phyloP scores from a whole-genome alignment of 2,329 filamentous ascomycete genomes.

The Chaetomium strumarium region DNA sequence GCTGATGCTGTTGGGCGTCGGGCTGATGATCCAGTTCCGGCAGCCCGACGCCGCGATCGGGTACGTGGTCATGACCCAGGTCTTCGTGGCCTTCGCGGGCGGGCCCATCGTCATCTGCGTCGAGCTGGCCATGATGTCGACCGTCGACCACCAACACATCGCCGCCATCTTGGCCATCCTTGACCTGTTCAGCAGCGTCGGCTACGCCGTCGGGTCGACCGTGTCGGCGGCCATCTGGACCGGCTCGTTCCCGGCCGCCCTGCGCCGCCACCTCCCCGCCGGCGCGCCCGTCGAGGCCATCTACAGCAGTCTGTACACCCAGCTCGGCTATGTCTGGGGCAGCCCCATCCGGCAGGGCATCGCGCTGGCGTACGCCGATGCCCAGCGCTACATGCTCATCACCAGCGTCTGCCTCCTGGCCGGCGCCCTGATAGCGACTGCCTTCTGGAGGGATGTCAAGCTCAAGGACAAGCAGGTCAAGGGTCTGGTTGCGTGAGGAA shows the following conservation, averaged over 20 bases:
- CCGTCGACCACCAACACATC: slow-evolving; percentile 27
- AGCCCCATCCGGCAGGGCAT: slow-evolving; percentile 31
- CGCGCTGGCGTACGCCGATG: slow-evolving; percentile 31
- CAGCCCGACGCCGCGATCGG: slow-evolving; percentile 40
- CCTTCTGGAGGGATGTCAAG: slow-evolving; percentile 30
- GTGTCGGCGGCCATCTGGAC: slow-evolving; percentile 36
- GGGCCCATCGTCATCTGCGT: slow-evolving; percentile 47
- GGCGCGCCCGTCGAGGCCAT: slow-evolving; percentile 29
- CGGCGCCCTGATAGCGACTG: slow-evolving; percentile 28
- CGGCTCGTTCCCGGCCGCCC: slow-evolving; percentile 22
- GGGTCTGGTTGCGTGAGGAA: slow-evolving; percentile 17
- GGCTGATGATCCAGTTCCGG: slow-evolving; percentile 40
- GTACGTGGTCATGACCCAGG: slow-evolving; percentile 49
- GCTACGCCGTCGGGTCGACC: slow-evolving; percentile 32
- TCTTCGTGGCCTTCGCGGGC: slow-evolving; percentile 49
- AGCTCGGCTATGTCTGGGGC: slow-evolving; percentile 32
- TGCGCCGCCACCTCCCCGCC: slow-evolving; percentile 24
- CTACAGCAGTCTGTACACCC: slow-evolving; percentile 30
- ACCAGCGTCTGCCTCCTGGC: slow-evolving; percentile 15
- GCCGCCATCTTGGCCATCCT: slow-evolving; percentile 36
- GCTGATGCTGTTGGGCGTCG: slow-evolving; percentile 45
- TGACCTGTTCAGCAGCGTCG: slow-evolving; percentile 31
- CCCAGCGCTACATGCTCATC: slow-evolving; percentile 34
- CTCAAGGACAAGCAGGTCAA: slow-evolving; percentile 31
- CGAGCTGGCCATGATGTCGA: slow-evolving; percentile 45